Evolutionary conservation across 1,139 yeast genomes (phyloP).

Genomic region (Yueomyces sp.): DNA sequence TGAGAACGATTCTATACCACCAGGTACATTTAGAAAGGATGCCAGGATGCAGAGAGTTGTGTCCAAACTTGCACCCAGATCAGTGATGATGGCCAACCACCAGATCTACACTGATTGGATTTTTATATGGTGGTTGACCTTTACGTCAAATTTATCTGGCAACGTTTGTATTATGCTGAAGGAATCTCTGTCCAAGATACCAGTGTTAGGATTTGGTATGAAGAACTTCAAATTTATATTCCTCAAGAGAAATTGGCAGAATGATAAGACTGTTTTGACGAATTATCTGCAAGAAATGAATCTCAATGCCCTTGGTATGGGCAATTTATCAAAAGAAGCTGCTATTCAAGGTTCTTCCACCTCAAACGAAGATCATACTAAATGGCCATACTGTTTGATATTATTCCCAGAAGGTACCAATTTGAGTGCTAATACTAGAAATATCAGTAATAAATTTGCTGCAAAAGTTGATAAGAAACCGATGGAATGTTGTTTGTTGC

Average conservation of each 20-base stretch:
- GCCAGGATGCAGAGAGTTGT: conserved; percentile 10
- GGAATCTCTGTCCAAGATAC: conserved; percentile 62
- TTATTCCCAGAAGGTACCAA: conserved; percentile 96
- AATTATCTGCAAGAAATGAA: conserved; percentile 44
- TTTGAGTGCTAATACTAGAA: conserved; percentile 51
- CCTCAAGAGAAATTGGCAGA: conserved; percentile 67
- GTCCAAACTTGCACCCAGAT: conserved; percentile 13
- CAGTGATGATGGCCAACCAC: conserved; percentile 48
- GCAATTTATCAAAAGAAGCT: conserved; percentile 24
- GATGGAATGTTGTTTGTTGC: conserved; percentile 58
- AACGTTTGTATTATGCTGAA: conserved; percentile 63
- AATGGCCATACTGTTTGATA: conserved; percentile 42
- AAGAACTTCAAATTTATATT: conserved; percentile 64
- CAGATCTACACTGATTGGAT: conserved; percentile 95
- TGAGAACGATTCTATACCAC: conserved; percentile 16
- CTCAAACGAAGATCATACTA: conserved; percentile 16
- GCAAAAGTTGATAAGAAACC: conserved; percentile 33
- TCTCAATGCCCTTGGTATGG: conserved; percentile 33
- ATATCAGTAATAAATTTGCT: conserved; percentile 46
- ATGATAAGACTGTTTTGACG: conserved; percentile 50
- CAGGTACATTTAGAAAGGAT: conserved; percentile 15
- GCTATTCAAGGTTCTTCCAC: conserved; percentile 13
- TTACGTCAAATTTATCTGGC: conserved; percentile 53
- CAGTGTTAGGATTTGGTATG: conserved; percentile 86
- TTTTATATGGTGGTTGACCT: conserved; percentile 77